A percentile compares a stretch with the other conserved stretches of the same genome.
Evolutionary conservation across 805 yeast species (phyloP).

Genomic region (Hanseniaspora nectarophila): DNA sequence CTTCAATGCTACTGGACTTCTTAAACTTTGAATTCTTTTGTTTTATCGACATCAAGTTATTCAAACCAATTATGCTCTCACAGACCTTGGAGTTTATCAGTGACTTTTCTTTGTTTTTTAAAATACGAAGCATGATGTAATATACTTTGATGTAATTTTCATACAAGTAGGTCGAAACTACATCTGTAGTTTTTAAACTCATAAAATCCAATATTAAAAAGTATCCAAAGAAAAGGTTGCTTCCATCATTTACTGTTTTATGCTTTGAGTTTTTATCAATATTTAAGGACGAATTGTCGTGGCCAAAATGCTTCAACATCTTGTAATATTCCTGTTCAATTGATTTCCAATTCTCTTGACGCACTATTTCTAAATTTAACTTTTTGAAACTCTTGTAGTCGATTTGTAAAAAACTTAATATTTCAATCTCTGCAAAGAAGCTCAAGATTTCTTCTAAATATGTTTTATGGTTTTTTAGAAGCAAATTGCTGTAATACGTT

Average conservation of each 20-base stretch:
- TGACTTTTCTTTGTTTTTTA: not conserved
- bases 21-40: not conserved
- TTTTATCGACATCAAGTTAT: not conserved
- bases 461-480: not conserved
- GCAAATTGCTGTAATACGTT: not conserved
- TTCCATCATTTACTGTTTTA: not conserved
- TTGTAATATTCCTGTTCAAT: not conserved
- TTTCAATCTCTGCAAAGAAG: not conserved
- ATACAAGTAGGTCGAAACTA: constrained; percentile 5
- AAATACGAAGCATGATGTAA: not conserved
- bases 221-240: not conserved
- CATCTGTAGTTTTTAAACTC: not conserved
- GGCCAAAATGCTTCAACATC: not conserved
- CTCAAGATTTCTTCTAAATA: not conserved
- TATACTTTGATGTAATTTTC: constrained; percentile 10
- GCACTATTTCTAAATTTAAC: not conserved
- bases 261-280: not conserved
- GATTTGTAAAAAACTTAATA: not conserved
- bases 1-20: too few relatives aligned
- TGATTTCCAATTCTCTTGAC: not conserved
- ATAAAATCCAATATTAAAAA: not conserved
- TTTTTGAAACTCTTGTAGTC: not conserved
- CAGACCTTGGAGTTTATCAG: not conserved
- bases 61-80: not conserved
- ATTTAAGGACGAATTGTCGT: not conserved